phyloP scores from a whole-genome alignment of 2,329 filamentous ascomycete species.

The Ceratocystis alfenasii region DNA sequence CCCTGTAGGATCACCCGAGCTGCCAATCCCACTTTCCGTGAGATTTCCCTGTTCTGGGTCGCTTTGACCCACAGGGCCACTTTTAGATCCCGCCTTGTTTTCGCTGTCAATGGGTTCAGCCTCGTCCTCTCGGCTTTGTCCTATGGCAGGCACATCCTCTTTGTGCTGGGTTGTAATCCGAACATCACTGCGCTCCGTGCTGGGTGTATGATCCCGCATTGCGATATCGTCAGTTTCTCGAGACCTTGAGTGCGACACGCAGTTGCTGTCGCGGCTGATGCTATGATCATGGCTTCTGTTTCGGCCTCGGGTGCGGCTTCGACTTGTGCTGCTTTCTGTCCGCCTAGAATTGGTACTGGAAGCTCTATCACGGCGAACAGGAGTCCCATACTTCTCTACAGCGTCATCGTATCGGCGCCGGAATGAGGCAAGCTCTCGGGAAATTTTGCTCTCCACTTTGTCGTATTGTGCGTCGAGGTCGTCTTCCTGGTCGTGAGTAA shows the following conservation, averaged over 20 bases:
- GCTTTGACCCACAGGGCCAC: neutral
- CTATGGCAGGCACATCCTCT: neutral
- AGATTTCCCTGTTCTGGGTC: neutral
- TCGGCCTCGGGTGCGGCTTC: neutral
- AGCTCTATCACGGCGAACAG: constrained; percentile 3
- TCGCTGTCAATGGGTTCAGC: neutral
- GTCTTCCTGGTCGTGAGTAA: constrained; percentile 55
- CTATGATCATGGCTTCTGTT: constrained; percentile 8
- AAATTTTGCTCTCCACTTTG: constrained; percentile 51
- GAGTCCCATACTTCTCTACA: constrained; percentile 26
- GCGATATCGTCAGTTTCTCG: neutral
- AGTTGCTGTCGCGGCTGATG: neutral
- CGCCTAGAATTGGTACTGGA: neutral
- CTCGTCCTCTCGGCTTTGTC: neutral
- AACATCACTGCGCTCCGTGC: neutral
- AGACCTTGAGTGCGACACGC: neutral
- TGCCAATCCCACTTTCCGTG: neutral
- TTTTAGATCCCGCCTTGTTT: neutral
- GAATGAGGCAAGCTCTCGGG: constrained; percentile 54
- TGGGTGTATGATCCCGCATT: neutral
- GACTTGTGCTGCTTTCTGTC: constrained; percentile 20
- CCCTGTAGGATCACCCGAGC: neutral
- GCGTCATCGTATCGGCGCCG: constrained; percentile 37
- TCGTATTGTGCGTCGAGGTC: constrained; percentile 58
- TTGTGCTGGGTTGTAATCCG: neutral